A percentile compares a stretch with the other conserved stretches of the same genome.
Evolutionary conservation across 352 stramenopile species (phyloP).

Genomic region (Phytopythium montanum): DNA sequence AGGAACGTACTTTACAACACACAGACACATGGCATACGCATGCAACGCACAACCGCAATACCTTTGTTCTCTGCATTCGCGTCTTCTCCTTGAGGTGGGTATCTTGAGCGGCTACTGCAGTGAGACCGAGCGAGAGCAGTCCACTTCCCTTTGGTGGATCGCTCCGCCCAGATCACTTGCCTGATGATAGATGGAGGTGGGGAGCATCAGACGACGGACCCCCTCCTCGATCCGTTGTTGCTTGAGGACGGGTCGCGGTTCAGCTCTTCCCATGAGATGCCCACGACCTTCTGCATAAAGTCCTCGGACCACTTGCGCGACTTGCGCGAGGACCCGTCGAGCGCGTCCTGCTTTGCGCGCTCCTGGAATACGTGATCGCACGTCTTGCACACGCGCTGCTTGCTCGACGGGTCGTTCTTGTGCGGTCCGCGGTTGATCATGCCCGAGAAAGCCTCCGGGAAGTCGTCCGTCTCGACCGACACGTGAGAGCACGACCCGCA

Average conservation of each 20-base stretch:
- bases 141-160: conserved; percentile 1
- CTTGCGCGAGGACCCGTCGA: conserved; percentile 12
- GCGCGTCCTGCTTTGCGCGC: conserved; percentile 38
- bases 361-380: conserved; percentile 76
- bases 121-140: background rate
- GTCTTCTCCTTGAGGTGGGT: background rate
- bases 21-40: background rate
- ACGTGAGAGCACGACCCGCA: conserved; percentile 76
- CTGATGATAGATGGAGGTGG: no score
- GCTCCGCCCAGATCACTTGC: background rate
- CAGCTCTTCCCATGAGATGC: conserved; percentile 63
- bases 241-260: conserved; percentile 24
- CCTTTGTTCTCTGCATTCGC: background rate
- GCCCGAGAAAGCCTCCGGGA: conserved; percentile 55
- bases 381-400: conserved; percentile 74
- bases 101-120: background rate
- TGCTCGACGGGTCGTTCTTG: conserved; percentile 36
- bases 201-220: conserved; percentile 25
- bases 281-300: conserved; percentile 61
- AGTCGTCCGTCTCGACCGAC: conserved; percentile 66
- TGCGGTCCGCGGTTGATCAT: conserved; percentile 32
- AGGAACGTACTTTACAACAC: conserved; percentile 7
- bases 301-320: conserved; percentile 45
- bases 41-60: background rate
- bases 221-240: conserved; percentile 21